A percentile compares a stretch with the other conserved stretches of the same genome.
Conservation (phyloP, 2,329 filamentous ascomycete species). For the Fusarium equiseti region DNA sequence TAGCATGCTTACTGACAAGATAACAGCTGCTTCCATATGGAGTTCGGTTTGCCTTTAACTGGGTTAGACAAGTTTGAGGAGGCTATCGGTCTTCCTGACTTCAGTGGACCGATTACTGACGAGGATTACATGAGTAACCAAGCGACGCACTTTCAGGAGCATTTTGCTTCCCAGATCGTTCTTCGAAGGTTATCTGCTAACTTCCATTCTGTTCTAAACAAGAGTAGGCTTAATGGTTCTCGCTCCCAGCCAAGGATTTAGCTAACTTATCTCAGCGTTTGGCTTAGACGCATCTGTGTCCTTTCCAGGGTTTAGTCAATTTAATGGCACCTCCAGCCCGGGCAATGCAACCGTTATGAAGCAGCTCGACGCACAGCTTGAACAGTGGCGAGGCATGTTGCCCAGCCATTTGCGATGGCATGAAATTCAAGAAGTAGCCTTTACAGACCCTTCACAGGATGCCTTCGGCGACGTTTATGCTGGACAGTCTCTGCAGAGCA, state of each 20-base stretch:
- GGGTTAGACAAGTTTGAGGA: slow-evolving; percentile 66
- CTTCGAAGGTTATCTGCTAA: slow-evolving; percentile 65
- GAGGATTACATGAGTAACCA: slow-evolving; percentile 63
- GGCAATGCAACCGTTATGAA: slow-evolving; percentile 55
- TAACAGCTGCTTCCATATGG: slow-evolving; percentile 66
- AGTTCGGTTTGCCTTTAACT: slow-evolving; percentile 68
- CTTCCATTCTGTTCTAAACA: slow-evolving; percentile 64
- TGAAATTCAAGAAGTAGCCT: slow-evolving; percentile 59
- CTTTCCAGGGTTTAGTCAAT: slow-evolving; percentile 34
- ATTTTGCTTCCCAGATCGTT: slow-evolving; percentile 71
- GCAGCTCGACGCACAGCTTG: slow-evolving; percentile 65
- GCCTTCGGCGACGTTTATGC: slow-evolving; percentile 38
- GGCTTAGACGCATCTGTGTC: slow-evolving; percentile 23
- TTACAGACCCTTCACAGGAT: slow-evolving; percentile 37
- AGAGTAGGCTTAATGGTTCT: slow-evolving; percentile 57
- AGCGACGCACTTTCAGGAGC: slow-evolving; percentile 66
- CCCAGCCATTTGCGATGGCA: slow-evolving; percentile 68
- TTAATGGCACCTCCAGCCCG: slow-evolving; percentile 27
- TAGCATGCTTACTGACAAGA: slow-evolving; percentile 20
- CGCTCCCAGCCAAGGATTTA: neutral
- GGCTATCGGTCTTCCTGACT: slow-evolving; percentile 66
- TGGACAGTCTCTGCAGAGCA: slow-evolving; percentile 37
- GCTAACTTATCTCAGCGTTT: slow-evolving; percentile 38
- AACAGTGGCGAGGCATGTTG: slow-evolving; percentile 69
- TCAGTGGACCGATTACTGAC: slow-evolving; percentile 61